A percentile compares a stretch with the other conserved stretches of the same genome.
phyloP scores from a whole-genome alignment of 176 grass and related monocot genomes.

The Coix lacrymajobi region DNA sequence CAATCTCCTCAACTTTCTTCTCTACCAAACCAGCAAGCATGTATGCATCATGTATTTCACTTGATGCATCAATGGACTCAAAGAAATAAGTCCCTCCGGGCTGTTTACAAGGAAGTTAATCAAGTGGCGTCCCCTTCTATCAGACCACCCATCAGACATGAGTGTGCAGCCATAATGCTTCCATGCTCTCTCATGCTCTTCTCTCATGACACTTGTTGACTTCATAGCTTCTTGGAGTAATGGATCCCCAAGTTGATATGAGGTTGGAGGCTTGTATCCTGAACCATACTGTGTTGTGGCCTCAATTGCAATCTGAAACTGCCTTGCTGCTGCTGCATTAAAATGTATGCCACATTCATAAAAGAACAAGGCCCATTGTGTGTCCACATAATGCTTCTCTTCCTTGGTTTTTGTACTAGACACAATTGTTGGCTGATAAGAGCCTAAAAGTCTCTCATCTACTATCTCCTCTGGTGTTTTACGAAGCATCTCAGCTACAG shows the following conservation, averaged over 20 bases:
- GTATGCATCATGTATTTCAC: too few relatives aligned
- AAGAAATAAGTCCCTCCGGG: constrained; percentile 7
- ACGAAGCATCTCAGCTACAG: too few relatives aligned
- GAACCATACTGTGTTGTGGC: not conserved
- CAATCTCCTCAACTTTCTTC: too few relatives aligned
- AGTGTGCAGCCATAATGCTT: too few relatives aligned
- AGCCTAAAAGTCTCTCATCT: too few relatives aligned
- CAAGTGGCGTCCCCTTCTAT: too few relatives aligned
- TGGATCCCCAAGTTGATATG: not conserved
- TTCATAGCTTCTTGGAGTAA: not conserved
- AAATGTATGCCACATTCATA: not conserved
- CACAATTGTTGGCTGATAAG: not conserved
- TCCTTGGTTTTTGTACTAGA: not conserved
- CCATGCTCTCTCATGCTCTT: too few relatives aligned
- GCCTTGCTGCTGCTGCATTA: not conserved
- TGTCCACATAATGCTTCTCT: not conserved
- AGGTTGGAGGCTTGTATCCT: not conserved
- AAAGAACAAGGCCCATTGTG: not conserved
- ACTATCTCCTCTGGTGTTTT: not conserved
- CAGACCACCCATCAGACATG: too few relatives aligned
- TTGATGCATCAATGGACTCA: too few relatives aligned
- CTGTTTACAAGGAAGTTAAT: too few relatives aligned
- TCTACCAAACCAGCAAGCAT: too few relatives aligned
- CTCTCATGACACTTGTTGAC: too few relatives aligned
- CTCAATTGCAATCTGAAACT: not conserved